Base-by-base conservation (phyloP, 176 grass and related monocot species). In the Paspalum vaginatum region DNA sequence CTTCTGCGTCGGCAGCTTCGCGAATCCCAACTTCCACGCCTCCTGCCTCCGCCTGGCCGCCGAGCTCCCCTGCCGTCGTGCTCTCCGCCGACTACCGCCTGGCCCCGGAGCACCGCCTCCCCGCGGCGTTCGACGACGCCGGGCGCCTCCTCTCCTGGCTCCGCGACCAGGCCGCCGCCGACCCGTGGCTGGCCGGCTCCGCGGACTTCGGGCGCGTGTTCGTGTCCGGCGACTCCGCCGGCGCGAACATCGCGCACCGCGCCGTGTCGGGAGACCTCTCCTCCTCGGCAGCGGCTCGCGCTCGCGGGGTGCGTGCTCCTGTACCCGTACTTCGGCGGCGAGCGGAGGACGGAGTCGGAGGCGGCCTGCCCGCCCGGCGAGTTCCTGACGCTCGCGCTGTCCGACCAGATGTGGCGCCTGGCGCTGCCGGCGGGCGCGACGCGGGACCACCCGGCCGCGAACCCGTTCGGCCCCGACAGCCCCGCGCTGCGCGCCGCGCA, bases 351-450 rank as follows among this genome's bases (percentile, higher is more conserved):
- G 8, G 37, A 15, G 26, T 92, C 93, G 0, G 93, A 96, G 83
- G 75, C 62, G 4, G 43, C 85, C 27, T 86, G 79, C 77, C 82
- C 85, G 5, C 57, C 39, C 26, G 87, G 90, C 45, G 71, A 64
- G 76, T 54, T 92, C 51, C 76, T 90, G 49, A 86, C 58, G 70
- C 85, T 68, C 7, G 47, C 87, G 16, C 53, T 88, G 39, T 88
- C 22, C 77, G 85, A 94, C 85, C 75, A 76, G 84, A 93, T 87
- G 78, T 97, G 94, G 94, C 79, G 88, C 26, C 80, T 94, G 0
- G 88, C 91, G 58, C 72, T 97, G 51, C 94, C 89, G 41, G 48
- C 4, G 5, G 94, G 87, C 15, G 70, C 67, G 16, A 90, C 61
- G 25, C 39, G 86, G 64, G 91, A 93, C 64, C 89, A 97, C 54